Evolutionary conservation across 768 basidiomycete genomes (phyloP), one percentile per base, ranked within the genome.

Genomic region (Clitopilus hobsonii): DNA sequence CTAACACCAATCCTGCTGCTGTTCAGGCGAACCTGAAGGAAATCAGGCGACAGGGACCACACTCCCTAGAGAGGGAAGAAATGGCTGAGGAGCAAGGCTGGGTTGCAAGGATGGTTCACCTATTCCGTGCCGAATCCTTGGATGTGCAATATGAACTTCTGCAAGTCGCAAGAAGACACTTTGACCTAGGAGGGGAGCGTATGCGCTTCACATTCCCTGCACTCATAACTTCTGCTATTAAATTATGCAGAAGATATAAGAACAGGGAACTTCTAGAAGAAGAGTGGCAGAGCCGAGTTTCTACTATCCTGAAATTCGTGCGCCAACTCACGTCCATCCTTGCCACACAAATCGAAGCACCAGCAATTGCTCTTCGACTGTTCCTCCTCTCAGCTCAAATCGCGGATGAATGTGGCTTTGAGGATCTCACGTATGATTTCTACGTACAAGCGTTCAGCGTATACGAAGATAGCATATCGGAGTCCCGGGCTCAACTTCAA

Each of bases 41-140:
- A 45, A 64, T 69, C 49, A 77, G 84, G 56, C 74, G 85, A 57
- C 81, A 82, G 54, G 84, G 83, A 6, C 75, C 83, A 8, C 81
- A 85, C 60, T 73, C 76, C 25, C 63, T 81, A 51, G 95, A 96
- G 67, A 72, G 86, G 51, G 91, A 95, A 67, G 96, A 98, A 65
- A 79, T 94, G 75, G 95, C 94, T 0, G 97, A 99, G 69, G 97
- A 99, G 69, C 97, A 99, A 64, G 97, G 97, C 0, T 99, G 97
- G 97, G 85, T 98, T 14, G 96, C 97, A 36, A 77, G 96, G 58
- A 98, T 98, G 92, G 90, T 98, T 2, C 97, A 99, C 75, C 69
- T 98, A 27, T 97, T 98, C 83, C 76, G 87, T 20, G 81, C 91
- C 0, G 93, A 97, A 51, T 89, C 91, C 24, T 68, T 98, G 59